Conservation (phyloP, 192 early-diverging fungal genomes). For the Jimgerdemannia lactiflua region DNA sequence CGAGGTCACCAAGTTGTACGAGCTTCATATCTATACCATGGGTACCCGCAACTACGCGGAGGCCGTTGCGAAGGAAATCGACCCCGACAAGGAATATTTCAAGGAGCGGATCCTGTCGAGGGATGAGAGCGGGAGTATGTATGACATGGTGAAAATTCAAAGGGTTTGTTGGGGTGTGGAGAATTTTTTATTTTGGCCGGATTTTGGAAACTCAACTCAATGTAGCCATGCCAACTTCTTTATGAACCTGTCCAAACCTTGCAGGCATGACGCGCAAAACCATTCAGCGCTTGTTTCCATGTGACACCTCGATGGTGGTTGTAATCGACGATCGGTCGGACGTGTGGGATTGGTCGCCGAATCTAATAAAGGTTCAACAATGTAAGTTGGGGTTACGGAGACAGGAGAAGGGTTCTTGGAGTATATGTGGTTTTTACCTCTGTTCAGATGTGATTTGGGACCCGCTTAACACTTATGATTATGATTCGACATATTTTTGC, state of each 20-base stretch:
- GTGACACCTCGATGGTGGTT: constrained; percentile 95
- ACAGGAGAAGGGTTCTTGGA: background rate
- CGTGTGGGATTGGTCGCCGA: constrained; percentile 91
- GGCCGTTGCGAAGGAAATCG: constrained; percentile 81
- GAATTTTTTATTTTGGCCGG: too few species aligned
- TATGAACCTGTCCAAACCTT: background rate
- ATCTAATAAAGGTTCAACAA: constrained; percentile 84
- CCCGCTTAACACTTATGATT: background rate
- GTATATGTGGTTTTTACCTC: background rate
- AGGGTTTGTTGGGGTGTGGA: too few species aligned
- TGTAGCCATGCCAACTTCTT: background rate
- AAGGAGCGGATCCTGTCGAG: constrained; percentile 87
- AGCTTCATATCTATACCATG: constrained; percentile 99
- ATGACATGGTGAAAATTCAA: background rate
- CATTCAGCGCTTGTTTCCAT: constrained; percentile 86
- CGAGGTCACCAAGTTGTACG: constrained; percentile 66
- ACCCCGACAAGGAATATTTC: constrained; percentile 78
- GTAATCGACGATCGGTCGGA: constrained; percentile 95
- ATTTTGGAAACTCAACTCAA: background rate
- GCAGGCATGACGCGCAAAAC: constrained; percentile 74
- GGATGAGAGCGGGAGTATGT: constrained; percentile 86
- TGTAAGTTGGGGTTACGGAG: constrained; percentile 54
- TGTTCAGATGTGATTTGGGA: too few species aligned
- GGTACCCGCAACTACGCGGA: constrained; percentile 92
- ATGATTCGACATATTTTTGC: background rate